Conservation (phyloP, 768 basidiomycete genomes). For the Pisolithus tinctorius region DNA sequence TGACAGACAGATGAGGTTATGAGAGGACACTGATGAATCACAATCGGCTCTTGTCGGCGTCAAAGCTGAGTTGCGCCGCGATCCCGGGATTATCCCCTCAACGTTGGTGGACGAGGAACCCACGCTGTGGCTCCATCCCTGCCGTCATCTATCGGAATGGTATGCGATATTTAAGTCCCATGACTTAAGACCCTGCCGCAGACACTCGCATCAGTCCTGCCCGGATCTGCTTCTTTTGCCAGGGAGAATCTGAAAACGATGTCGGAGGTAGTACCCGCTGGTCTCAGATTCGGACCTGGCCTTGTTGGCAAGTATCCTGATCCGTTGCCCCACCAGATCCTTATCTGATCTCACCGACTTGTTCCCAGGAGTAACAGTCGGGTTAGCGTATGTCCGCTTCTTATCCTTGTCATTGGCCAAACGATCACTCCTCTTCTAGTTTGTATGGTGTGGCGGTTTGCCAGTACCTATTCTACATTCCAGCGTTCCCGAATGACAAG, state of each 20-base stretch:
- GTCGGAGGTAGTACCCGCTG: not conserved
- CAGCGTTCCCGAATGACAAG: slow-evolving; percentile 13
- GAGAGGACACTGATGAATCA: slow-evolving; percentile 26
- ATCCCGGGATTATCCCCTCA: too few species aligned
- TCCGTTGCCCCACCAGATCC: not conserved
- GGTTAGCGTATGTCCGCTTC: slow-evolving; percentile 6
- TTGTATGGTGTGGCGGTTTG: slow-evolving; percentile 13
- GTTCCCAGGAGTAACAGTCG: slow-evolving; percentile 9
- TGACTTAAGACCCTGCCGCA: too few species aligned
- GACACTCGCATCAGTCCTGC: too few species aligned
- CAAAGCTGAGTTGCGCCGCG: not conserved
- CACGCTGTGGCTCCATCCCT: too few species aligned
- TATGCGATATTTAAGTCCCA: too few species aligned
- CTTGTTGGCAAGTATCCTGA: slow-evolving; percentile 9
- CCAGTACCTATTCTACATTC: slow-evolving; percentile 14
- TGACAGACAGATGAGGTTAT: slow-evolving; percentile 22
- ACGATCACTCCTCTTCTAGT: slow-evolving; percentile 3
- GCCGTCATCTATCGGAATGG: not conserved
- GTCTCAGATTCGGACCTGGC: slow-evolving; percentile 8
- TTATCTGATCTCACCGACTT: not conserved
- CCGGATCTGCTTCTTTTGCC: too few species aligned
- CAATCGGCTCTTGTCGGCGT: slow-evolving; percentile 23
- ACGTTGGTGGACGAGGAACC: too few species aligned
- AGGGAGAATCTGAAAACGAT: too few species aligned
- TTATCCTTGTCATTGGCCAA: too few species aligned